phyloP scores from a whole-genome alignment of 2,329 filamentous ascomycete genomes.

The Fonsecaea multimorphosa region DNA sequence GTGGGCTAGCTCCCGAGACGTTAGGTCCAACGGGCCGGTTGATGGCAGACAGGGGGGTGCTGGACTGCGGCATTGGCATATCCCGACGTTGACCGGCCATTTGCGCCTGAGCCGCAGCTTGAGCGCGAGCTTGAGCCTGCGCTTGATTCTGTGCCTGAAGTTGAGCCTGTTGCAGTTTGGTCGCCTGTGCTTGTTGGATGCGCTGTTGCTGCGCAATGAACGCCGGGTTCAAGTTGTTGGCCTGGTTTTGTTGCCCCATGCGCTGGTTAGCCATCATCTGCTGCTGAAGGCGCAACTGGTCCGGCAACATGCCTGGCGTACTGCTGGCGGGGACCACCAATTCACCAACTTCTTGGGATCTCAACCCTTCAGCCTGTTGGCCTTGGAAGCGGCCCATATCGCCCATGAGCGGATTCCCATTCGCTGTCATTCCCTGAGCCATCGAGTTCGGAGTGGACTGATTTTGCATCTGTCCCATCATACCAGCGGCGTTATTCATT shows the following conservation, averaged over 20 bases:
- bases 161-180: slow-evolving; percentile 46
- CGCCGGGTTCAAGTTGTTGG: slow-evolving; percentile 48
- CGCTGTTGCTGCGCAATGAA: slow-evolving; percentile 53
- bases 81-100: slow-evolving; percentile 44
- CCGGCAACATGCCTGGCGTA: slow-evolving; percentile 54
- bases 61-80: slow-evolving; percentile 51
- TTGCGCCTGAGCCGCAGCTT: slow-evolving; percentile 41
- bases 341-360: slow-evolving; percentile 66
- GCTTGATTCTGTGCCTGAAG: slow-evolving; percentile 49
- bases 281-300: slow-evolving; percentile 49
- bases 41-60: slow-evolving; percentile 47
- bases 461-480: slow-evolving; percentile 29
- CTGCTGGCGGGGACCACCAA: slow-evolving; percentile 69
- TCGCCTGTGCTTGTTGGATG: slow-evolving; percentile 47
- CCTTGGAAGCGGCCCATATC: slow-evolving; percentile 63
- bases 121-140: slow-evolving; percentile 49
- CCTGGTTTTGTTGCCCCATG: slow-evolving; percentile 47
- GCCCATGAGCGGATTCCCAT: slow-evolving; percentile 44
- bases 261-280: slow-evolving; percentile 52
- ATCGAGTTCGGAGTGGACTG: slow-evolving; percentile 40
- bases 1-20: slow-evolving; percentile 32
- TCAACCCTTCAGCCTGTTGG: slow-evolving; percentile 67
- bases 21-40: slow-evolving; percentile 50
- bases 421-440: slow-evolving; percentile 24
- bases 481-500: slow-evolving; percentile 26